These are phyloP conservation scores for Simplicillium sp. DNA, from an alignment of 2,329 filamentous ascomycete genomes.

Conservation along the genomic window DNA sequence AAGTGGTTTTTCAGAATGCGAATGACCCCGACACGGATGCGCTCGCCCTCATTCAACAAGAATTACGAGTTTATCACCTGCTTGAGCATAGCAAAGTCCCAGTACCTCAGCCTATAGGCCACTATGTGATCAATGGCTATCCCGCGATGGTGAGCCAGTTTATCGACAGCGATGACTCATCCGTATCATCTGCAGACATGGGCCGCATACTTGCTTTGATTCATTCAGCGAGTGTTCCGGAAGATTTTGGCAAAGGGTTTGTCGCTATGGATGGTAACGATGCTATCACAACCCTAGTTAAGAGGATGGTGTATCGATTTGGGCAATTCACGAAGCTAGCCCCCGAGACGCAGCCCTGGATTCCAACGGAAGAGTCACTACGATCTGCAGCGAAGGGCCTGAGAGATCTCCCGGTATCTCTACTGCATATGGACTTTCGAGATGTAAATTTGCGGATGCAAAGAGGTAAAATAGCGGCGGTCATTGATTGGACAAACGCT, in stretches of 20 bases:
- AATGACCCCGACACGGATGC: slow-evolving; percentile 9
- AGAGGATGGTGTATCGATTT: slow-evolving; percentile 9
- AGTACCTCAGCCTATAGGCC: slow-evolving; percentile 3
- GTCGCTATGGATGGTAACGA: slow-evolving; percentile 8
- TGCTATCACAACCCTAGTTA: slow-evolving; percentile 3
- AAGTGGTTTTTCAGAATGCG: slow-evolving; percentile 7
- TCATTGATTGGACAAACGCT: slow-evolving; percentile 11
- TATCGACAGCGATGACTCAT: slow-evolving; percentile 4
- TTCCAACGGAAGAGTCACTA: slow-evolving; percentile 1
- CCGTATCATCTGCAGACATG: slow-evolving; percentile 2
- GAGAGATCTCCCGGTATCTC: not conserved
- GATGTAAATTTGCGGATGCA: slow-evolving; percentile 7
- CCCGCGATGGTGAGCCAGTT: slow-evolving; percentile 11
- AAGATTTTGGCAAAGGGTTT: slow-evolving; percentile 4
- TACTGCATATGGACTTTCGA: slow-evolving; percentile 11
- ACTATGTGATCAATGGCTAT: slow-evolving; percentile 7
- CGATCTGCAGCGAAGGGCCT: slow-evolving; percentile 4
- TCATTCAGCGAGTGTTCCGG: slow-evolving; percentile 4
- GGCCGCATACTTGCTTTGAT: slow-evolving; percentile 8
- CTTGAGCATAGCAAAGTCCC: slow-evolving; percentile 4
- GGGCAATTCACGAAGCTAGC: slow-evolving; percentile 3
- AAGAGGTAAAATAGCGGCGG: slow-evolving; percentile 3
- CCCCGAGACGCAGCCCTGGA: slow-evolving; percentile 4
- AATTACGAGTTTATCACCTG: slow-evolving; percentile 7
- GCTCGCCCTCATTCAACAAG: slow-evolving; percentile 7